A percentile compares a stretch with the other conserved stretches of the same genome.
Evolutionary conservation across 495 filamentous ascomycete species (phyloP).

Genomic region (Echria macrotheca): DNA sequence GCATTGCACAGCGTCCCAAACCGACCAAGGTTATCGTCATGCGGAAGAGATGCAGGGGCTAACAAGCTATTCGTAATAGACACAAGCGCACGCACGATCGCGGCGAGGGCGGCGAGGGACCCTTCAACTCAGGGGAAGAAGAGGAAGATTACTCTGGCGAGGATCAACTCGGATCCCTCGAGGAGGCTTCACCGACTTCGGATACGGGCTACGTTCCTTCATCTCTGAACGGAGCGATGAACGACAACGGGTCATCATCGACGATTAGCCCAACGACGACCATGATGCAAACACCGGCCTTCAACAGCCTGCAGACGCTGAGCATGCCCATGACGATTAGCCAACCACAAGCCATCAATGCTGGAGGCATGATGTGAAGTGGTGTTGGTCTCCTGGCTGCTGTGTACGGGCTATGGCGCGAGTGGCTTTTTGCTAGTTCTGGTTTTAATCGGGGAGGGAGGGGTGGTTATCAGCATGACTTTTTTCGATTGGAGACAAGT

Average conservation of each 20-base stretch:
- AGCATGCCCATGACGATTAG: slow-evolving; percentile 56
- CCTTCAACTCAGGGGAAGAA: slow-evolving; percentile 61
- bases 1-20: slow-evolving; percentile 30
- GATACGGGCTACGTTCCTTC: slow-evolving; percentile 47
- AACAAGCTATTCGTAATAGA: slow-evolving; percentile 44
- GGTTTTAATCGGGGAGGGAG: slow-evolving; percentile 6
- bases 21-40: slow-evolving; percentile 17
- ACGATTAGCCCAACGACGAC: slow-evolving; percentile 24
- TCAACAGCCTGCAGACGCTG: slow-evolving; percentile 47
- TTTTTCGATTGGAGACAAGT: too few species aligned
- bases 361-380: slow-evolving; percentile 35
- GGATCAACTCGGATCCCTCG: slow-evolving; percentile 69
- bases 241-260: slow-evolving; percentile 25
- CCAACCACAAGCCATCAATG: slow-evolving; percentile 41
- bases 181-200: slow-evolving; percentile 66
- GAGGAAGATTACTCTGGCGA: slow-evolving; percentile 62
- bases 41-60: slow-evolving; percentile 21
- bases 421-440: slow-evolving; percentile 4
- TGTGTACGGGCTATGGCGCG: slow-evolving; percentile 12
- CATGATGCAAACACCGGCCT: slow-evolving; percentile 32
- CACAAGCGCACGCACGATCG: slow-evolving; percentile 94
- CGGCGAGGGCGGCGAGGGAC: slow-evolving; percentile 63
- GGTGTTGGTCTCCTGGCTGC: not conserved
- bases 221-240: slow-evolving; percentile 38
- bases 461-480: not conserved